Evolutionary conservation across 306 rosid species (phyloP).

Genomic region (Begonia masoniana): DNA sequence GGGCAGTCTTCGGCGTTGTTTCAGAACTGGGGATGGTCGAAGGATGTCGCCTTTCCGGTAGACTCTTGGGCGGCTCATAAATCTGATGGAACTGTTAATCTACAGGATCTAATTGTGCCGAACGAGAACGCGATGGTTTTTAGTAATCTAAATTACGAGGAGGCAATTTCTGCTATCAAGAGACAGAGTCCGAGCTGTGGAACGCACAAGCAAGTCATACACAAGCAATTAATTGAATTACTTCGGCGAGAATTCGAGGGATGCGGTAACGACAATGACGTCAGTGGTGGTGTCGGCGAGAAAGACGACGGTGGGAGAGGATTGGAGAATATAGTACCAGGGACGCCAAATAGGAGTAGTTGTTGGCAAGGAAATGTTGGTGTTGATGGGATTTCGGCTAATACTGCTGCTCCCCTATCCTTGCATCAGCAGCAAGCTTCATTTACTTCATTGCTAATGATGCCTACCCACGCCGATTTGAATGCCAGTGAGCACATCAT

Average conservation of each 20-base stretch:
- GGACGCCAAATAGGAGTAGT: conserved; percentile 8
- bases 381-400: conserved; percentile 11
- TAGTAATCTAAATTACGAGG: conserved; percentile 3
- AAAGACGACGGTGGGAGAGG: conserved; percentile 6
- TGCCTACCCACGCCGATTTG: conserved; percentile 16
- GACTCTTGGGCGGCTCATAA: conserved; percentile 18
- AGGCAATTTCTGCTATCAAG: conserved; percentile 7
- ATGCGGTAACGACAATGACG: not conserved
- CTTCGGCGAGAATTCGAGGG: conserved; percentile 26
- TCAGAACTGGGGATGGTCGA: conserved; percentile 7
- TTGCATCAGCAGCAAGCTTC: conserved; percentile 19
- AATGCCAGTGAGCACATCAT: conserved; percentile 12
- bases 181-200: conserved; percentile 20
- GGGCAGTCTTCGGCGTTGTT: conserved; percentile 6
- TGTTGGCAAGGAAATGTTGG: conserved; percentile 19
- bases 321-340: conserved; percentile 20
- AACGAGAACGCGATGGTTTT: conserved; percentile 12
- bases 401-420: conserved; percentile 11
- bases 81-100: conserved; percentile 7
- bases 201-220: conserved; percentile 34
- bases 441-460: conserved; percentile 25
- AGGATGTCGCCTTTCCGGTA: conserved; percentile 12
- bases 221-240: conserved; percentile 52
- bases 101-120: conserved; percentile 41
- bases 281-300: conserved; percentile 4